phyloP scores from a whole-genome alignment of 2,329 filamentous ascomycete species.

The Coniochaeta pulveracea region DNA sequence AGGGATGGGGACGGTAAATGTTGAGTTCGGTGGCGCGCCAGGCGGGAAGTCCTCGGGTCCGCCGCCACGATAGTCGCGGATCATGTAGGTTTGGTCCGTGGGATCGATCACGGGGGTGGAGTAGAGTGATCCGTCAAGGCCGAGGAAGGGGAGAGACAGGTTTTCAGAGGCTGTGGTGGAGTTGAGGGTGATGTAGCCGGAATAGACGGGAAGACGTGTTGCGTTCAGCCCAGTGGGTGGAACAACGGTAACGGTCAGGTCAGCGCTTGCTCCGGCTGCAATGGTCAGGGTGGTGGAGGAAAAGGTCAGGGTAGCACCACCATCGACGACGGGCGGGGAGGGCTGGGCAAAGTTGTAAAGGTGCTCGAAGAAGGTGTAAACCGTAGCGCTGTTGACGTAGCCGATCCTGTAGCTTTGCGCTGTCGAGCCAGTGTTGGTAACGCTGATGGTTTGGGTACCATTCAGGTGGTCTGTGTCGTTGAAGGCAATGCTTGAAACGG shows the following conservation, averaged over 20 bases:
- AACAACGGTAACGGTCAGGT: conserved; percentile 16
- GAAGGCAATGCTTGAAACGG: conserved; percentile 25
- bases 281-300: conserved; percentile 13
- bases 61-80: conserved; percentile 2
- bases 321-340: conserved; percentile 11
- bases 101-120: conserved; percentile 6
- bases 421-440: conserved; percentile 25
- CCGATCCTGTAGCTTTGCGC: conserved; percentile 25
- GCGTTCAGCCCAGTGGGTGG: conserved; percentile 16
- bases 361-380: conserved; percentile 20
- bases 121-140: conserved; percentile 19
- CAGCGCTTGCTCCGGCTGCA: conserved; percentile 11
- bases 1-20: conserved; percentile 1
- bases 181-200: conserved; percentile 28
- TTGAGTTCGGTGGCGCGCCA: conserved; percentile 1
- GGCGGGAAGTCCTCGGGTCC: conserved; percentile 3
- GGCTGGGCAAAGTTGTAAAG: conserved; percentile 5
- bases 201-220: conserved; percentile 25
- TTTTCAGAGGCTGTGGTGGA: conserved; percentile 22
- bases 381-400: conserved; percentile 22
- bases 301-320: conserved; percentile 8
- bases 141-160: conserved; percentile 27
- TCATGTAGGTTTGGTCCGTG: conserved; percentile 8
- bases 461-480: conserved; percentile 31
- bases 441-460: conserved; percentile 19